Base-by-base conservation (phyloP, 768 basidiomycete species). In the Exidia glandulosa region DNA sequence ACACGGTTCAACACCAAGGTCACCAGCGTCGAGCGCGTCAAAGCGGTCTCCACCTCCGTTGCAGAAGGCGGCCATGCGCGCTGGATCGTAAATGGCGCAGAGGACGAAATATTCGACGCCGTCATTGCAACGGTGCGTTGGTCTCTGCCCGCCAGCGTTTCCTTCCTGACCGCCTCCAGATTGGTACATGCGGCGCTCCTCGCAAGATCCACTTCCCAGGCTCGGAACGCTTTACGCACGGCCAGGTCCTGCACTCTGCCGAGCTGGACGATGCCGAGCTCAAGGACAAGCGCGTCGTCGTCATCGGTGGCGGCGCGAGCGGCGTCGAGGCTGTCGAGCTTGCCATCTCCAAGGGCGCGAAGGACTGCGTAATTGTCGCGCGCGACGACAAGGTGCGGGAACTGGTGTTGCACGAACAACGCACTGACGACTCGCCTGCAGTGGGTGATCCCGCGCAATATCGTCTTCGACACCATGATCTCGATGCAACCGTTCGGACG, bases 291-390 rank as follows among this genome's bases (percentile, higher is more conserved):
- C 72, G 66, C 25, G 72, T 81, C 2, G 73, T 77, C 13, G 73
- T 81, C 2, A 72, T 81, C 34, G 78, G 79, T 0, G 77, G 79
- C 41, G 82, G 83, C 0, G 83, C 84, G 0, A 80, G 75, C 45
- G 79, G 77, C 2, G 79, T 81, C 29, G 79, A 82, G 60, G 71
- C 75, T 2, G 75, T 74, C 19, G 74, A 77, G 61, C 69, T 74
- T 1, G 71, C 74, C 6, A 66, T 76, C 2, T 32, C 60, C 19
- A 65, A 71, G 55, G 69, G 74, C 10, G 77, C 75, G 0, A 62
- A 63, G 54, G 61, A 71, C 16, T 70, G 71, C 6, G 66, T 71
- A 1, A 74, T 81, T 66, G 61, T 79, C 32, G 76, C 76, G 1
- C 64, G 78, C 7, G 70, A 76, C n/a, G 78, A 79, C 63, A 64